A percentile compares a stretch with the other conserved stretches of the same genome.
These are phyloP conservation scores for Endocalyx cinctus DNA, from an alignment of 2,329 filamentous ascomycete genomes.

Conservation along the genomic window DNA sequence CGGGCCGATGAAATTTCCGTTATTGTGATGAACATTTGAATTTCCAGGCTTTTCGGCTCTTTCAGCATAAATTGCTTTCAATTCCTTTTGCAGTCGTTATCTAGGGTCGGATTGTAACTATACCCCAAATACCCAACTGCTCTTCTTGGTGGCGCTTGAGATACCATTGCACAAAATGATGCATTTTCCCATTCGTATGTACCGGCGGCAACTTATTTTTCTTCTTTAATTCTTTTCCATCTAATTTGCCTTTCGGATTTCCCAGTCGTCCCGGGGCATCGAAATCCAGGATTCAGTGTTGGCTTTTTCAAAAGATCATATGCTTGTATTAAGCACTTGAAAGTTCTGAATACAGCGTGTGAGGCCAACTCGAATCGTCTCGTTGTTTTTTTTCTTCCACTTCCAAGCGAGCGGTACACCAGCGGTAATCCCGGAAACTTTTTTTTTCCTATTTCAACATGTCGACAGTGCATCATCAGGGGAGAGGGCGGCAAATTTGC, in stretches of 20 bases:
- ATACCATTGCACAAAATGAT: slow-evolving; percentile 30
- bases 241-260: too few species aligned
- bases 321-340: neutral
- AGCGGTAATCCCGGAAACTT: too few species aligned
- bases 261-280: too few species aligned
- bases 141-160: slow-evolving; percentile 22
- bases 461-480: too few species aligned
- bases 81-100: slow-evolving; percentile 5
- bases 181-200: slow-evolving; percentile 1
- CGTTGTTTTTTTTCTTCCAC: too few species aligned
- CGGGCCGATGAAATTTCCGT: slow-evolving; percentile 14
- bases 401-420: too few species aligned
- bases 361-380: too few species aligned
- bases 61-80: neutral
- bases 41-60: neutral
- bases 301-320: neutral
- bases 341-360: too few species aligned
- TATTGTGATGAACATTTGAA: neutral
- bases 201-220: slow-evolving; percentile 2
- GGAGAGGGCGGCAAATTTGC: too few species aligned
- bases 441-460: too few species aligned
- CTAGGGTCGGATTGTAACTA: slow-evolving; percentile 20
- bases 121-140: slow-evolving; percentile 21
- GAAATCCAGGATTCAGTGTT: too few species aligned
- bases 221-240: slow-evolving; percentile 2